Conservation (phyloP, 169 alveolate genomes). For the Plasmodium malariae region DNA sequence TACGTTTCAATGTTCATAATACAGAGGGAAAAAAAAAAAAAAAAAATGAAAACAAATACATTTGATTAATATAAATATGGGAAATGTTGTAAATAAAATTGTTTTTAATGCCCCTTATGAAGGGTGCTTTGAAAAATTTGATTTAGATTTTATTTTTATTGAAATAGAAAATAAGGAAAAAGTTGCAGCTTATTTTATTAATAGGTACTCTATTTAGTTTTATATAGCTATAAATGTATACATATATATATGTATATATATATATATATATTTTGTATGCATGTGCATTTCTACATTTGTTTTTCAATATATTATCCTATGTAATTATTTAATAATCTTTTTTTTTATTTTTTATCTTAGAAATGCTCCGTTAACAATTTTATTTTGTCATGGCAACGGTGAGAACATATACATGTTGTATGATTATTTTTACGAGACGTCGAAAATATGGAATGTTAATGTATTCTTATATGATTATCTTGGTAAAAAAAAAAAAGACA, state of each 20-base stretch:
- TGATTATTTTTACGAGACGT: constrained; percentile 67
- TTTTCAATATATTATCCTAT: background rate
- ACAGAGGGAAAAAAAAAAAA: constrained; percentile 10
- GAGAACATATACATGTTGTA: constrained; percentile 75
- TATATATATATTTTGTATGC: background rate
- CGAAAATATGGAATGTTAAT: constrained; percentile 71
- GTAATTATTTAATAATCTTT: background rate
- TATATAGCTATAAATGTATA: background rate
- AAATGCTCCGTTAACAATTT: constrained; percentile 55
- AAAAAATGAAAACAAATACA: background rate
- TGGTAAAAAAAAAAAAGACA: constrained; percentile 49
- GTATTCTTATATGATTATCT: constrained; percentile 59
- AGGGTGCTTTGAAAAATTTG: constrained; percentile 59
- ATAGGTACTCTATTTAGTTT: constrained; percentile 42
- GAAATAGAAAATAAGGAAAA: constrained; percentile 51
- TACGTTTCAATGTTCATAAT: constrained; percentile 4
- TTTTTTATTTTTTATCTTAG: constrained; percentile 33
- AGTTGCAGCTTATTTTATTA: constrained; percentile 70
- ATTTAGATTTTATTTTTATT: constrained; percentile 63
- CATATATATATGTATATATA: constrained; percentile 11
- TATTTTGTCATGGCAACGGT: constrained; percentile 72
- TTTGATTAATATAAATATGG: constrained; percentile 28
- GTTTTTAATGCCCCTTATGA: constrained; percentile 63
- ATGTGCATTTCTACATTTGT: background rate
- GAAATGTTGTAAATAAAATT: constrained; percentile 55